Percentiles rank a stretch among this genome's conserved stretches.
Evolutionary conservation across 495 filamentous ascomycete species (phyloP).

Genomic region (Letharia lupina): DNA sequence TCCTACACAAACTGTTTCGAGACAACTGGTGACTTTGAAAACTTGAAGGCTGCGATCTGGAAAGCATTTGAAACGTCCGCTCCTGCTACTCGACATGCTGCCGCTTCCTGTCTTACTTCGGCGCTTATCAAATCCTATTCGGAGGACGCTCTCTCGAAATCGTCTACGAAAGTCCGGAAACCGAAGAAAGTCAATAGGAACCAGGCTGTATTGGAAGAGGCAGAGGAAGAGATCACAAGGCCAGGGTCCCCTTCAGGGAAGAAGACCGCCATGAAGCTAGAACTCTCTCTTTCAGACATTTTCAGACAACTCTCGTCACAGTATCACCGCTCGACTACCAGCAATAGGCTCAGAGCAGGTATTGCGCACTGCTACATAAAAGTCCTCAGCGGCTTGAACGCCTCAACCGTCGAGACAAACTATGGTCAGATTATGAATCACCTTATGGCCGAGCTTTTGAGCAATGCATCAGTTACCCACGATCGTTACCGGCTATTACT

Average conservation of each 20-base stretch:
- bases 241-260: slow-evolving; percentile 66
- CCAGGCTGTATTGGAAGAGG: slow-evolving; percentile 61
- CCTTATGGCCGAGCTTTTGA: slow-evolving; percentile 69
- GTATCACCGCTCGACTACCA: slow-evolving; percentile 71
- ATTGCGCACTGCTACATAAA: slow-evolving; percentile 83
- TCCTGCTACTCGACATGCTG: slow-evolving; percentile 67
- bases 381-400: slow-evolving; percentile 62
- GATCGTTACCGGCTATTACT: slow-evolving; percentile 85
- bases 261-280: slow-evolving; percentile 58
- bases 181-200: slow-evolving; percentile 65
- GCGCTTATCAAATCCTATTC: slow-evolving; percentile 74
- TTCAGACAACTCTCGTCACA: slow-evolving; percentile 73
- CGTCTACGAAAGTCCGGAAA: slow-evolving; percentile 61
- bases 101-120: slow-evolving; percentile 76
- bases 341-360: slow-evolving; percentile 70
- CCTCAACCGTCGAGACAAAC: slow-evolving; percentile 66
- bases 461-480: slow-evolving; percentile 62
- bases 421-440: slow-evolving; percentile 76
- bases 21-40: slow-evolving; percentile 86
- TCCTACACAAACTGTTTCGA: slow-evolving; percentile 71
- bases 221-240: slow-evolving; percentile 62
- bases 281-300: slow-evolving; percentile 69
- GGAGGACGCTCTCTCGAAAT: slow-evolving; percentile 45
- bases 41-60: slow-evolving; percentile 66
- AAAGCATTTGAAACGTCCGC: slow-evolving; percentile 76